Percentiles rank a stretch among this genome's conserved stretches.
Conservation (phyloP, 257 asterid genomes). For the Scutellaria galericulata region DNA sequence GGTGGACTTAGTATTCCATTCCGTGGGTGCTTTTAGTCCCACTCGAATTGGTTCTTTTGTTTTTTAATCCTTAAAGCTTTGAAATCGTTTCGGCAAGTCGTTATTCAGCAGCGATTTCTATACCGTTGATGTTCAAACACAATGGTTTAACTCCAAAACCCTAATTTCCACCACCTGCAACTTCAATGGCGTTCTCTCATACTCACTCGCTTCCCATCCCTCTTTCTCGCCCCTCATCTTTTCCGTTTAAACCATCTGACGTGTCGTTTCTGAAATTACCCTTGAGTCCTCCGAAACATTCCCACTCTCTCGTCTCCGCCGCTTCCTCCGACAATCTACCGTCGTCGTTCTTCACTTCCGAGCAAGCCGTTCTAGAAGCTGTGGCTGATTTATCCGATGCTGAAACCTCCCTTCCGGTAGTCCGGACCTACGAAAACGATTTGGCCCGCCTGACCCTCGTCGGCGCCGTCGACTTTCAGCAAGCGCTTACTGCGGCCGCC, state of each 20-base stretch:
- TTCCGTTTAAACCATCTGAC: constrained; percentile 27
- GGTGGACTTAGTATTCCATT: no score
- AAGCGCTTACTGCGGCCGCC: constrained; percentile 91
- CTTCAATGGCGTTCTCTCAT: constrained; percentile 56
- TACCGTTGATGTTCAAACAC: not conserved
- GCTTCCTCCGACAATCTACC: constrained; percentile 46
- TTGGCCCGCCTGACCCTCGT: constrained; percentile 70
- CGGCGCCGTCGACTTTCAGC: constrained; percentile 78
- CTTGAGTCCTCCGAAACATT: constrained; percentile 24
- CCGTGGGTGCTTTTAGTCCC: no score
- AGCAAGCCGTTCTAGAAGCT: constrained; percentile 59
- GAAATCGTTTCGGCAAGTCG: not conserved
- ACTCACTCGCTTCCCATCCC: constrained; percentile 36
- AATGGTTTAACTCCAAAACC: constrained; percentile 32
- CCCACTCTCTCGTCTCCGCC: constrained; percentile 33
- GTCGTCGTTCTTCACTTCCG: constrained; percentile 48
- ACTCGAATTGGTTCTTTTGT: no score
- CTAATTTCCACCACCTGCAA: constrained; percentile 29
- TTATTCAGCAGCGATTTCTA: not conserved
- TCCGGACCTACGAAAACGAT: constrained; percentile 81
- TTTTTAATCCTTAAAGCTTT: not conserved
- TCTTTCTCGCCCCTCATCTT: constrained; percentile 30
- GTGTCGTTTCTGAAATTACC: constrained; percentile 39
- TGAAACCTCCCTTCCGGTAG: constrained; percentile 54
- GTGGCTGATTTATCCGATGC: constrained; percentile 49